Evolutionary conservation across 805 yeast genomes (phyloP).

Genomic region (Metschnikowia orientalis): DNA sequence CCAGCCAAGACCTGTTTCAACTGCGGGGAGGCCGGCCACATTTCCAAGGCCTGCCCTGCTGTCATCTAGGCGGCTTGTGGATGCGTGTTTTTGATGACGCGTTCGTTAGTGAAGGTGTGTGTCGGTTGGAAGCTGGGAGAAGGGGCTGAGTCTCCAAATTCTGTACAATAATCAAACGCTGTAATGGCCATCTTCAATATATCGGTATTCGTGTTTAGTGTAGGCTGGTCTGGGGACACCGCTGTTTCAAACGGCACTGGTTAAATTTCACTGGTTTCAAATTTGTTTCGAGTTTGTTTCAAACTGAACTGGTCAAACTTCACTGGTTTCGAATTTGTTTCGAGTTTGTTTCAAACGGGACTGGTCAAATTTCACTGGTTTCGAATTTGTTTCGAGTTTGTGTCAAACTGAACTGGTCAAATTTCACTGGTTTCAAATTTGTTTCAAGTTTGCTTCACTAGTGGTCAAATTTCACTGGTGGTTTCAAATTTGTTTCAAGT

Average conservation of each 20-base stretch:
- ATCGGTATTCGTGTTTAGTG: no score
- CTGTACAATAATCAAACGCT: constrained; percentile 17
- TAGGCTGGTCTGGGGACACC: no score
- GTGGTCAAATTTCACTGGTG: constrained; percentile 4
- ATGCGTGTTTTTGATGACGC: constrained; percentile 4
- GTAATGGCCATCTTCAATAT: constrained; percentile 15
- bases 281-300: no score
- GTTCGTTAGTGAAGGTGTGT: constrained; percentile 11
- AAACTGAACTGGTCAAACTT: no score
- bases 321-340: no score
- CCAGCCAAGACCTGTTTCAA: constrained; percentile 61
- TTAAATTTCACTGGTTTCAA: no score
- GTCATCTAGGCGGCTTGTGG: constrained; percentile 11
- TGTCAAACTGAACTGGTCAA: no score
- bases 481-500: constrained; percentile 1
- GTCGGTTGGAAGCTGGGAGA: constrained; percentile 15
- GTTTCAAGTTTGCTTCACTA: background rate
- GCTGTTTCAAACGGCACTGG: no score
- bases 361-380: no score
- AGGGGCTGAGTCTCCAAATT: constrained; percentile 14
- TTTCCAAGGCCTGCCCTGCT: constrained; percentile 67
- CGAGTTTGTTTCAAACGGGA: no score
- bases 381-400: no score
- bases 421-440: constrained; percentile 2
- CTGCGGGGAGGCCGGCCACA: constrained; percentile 80